These are phyloP conservation scores for Tricholoma hemisulphureum DNA, from an alignment of 768 basidiomycete genomes.

Conservation along the genomic window DNA sequence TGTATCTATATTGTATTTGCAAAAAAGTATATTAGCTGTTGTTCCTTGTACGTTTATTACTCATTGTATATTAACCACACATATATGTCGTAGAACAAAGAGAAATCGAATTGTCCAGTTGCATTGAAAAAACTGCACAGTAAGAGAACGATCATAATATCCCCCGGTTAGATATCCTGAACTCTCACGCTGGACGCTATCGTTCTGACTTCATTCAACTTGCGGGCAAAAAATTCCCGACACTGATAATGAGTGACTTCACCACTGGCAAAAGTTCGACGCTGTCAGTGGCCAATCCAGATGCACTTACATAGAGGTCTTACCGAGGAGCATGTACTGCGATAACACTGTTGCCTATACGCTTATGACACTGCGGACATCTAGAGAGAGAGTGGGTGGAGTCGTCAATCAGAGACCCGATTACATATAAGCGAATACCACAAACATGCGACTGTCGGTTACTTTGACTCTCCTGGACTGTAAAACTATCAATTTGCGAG, in stretches of 20 bases:
- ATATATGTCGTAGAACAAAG: neutral
- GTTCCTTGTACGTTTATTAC: constrained; percentile 17
- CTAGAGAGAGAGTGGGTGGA: constrained; percentile 46
- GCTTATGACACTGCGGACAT: constrained; percentile 95
- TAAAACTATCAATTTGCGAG: constrained; percentile 68
- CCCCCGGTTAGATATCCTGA: neutral
- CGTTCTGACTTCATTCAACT: constrained; percentile 43
- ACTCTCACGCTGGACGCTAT: constrained; percentile 4
- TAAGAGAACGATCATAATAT: too few relatives aligned
- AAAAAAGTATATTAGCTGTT: constrained; percentile 15
- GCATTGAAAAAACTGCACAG: neutral
- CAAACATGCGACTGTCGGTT: constrained; percentile 90
- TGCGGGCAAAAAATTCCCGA: constrained; percentile 74
- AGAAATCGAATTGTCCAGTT: neutral
- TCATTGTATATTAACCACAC: constrained; percentile 11
- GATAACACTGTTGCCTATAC: constrained; percentile 89
- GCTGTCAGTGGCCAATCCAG: neutral
- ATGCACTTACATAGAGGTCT: constrained; percentile 19
- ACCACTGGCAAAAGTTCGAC: constrained; percentile 53
- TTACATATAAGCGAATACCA: constrained; percentile 19
- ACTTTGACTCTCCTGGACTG: constrained; percentile 85
- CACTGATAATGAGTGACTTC: constrained; percentile 98
- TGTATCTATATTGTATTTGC: constrained; percentile 32
- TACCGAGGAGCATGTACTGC: constrained; percentile 89
- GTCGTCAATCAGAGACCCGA: neutral